Evolutionary conservation across 768 basidiomycete genomes (phyloP), one percentile per base, ranked within the genome.

Genomic region (Lentinula boryana): DNA sequence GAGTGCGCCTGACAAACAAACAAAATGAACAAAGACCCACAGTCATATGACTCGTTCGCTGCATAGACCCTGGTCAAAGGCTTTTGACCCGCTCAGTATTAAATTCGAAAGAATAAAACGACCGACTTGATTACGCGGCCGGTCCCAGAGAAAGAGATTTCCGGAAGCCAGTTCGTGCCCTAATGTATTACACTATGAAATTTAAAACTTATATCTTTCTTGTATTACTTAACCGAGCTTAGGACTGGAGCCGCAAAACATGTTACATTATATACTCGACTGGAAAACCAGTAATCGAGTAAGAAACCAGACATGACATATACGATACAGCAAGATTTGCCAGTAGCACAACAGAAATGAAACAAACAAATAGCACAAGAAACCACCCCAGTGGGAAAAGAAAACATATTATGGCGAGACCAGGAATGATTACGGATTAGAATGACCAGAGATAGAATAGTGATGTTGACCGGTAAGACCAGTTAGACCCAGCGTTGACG

Each of bases 291-390:
- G 44, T 1, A 8, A 32, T 33, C 33, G 33, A 38, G 33, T 33
- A 54, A 40, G 38, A 13, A 54, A 54, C 36, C 31, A 54, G 8
- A 54, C 53, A 54, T 21, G 36, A 13, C 33, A 32, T 8, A 54
- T 54, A 54, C 18, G 36, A 58, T 62, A 62, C 62, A 62, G 56
- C 50, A 62, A 53, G 38, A 61, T 46, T 31, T 55, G 49, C 43
- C 31, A 18, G 43, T 55, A 49, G 10, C 36, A 53, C 50, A 51
- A 44, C 49, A 41, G 12, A 15, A 33, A 32, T 15, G 16, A 31
- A 15, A 15, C 13, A 54, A 38, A 38, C 18, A 38, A 8, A 36
- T 48, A 40, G 15, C 53, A 21, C 53, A 38, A 52, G 50, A 43
- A 27, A 59, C 23, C 9, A 31, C 13, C 27, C 12, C 12, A 23